Evolutionary conservation across 2,329 filamentous ascomycete species (phyloP), one percentile per base, ranked within the genome.

Genomic region (Taxawa tesnikishii): DNA sequence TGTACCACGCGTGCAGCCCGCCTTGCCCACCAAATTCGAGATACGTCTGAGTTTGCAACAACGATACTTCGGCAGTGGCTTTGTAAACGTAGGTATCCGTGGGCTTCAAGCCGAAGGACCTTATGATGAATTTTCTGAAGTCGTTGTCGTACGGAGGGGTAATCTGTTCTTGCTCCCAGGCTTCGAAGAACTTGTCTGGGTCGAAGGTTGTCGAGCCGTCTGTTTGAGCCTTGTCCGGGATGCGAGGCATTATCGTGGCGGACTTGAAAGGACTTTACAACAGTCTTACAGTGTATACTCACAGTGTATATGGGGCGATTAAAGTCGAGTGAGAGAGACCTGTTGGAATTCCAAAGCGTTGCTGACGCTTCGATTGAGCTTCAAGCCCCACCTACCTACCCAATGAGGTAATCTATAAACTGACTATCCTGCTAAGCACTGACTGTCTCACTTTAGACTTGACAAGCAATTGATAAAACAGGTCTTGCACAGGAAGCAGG

Each of bases 1-100:
- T 46, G 40, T 71, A 71, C 67, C 67, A 71, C 13, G 51, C 59
- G 37, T 68, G 66, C 25, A 71, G 43, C 2, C 62, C 60, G 33
- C 62, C 51, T n/a, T 53, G 46, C 8, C 54, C 52, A 7, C 67
- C 67, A 24, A 56, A 58, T 8, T 58, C 51, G 29, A 70, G 55
- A 13, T 66, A 65, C 31, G 51, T 53, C 44, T 71, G 65, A 2
- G 61, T 65, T 36, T 65, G 59, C 3, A 55, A 47, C 2, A 72
- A 53, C 1, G 63, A 68, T 11, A 69, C 67, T 36, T 59, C 59
- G 5, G 64, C 63, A 9, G 58, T 57, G 10, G 68, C 67, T 36
- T 60, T 58, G 41, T 72, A 72, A 14, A 59, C 54, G 40, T 69
- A 71, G 17, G 35, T 31, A 32, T 50, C 51, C 43, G 70, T 66